phyloP scores from a whole-genome alignment of 2,329 filamentous ascomycete genomes.

The Colletotrichum eleusines region DNA sequence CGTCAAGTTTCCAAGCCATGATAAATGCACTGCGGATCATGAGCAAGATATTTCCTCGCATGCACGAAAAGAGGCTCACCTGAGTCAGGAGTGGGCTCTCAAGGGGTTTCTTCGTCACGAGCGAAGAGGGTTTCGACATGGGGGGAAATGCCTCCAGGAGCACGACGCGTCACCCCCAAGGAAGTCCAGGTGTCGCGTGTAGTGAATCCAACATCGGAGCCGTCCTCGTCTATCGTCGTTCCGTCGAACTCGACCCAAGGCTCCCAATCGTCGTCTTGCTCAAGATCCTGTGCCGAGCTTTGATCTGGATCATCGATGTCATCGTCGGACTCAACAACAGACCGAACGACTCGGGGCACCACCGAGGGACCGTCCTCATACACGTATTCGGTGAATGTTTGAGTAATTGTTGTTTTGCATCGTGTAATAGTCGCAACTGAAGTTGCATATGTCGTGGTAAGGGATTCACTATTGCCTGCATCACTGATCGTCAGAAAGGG shows the following conservation, averaged over 20 bases:
- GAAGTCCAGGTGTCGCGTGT: conserved; percentile 19
- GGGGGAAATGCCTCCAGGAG: background rate
- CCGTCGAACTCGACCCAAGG: conserved; percentile 14
- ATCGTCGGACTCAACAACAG: conserved; percentile 1
- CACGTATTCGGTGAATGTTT: conserved; percentile 39
- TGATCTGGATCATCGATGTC: background rate
- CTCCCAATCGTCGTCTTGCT: conserved; percentile 14
- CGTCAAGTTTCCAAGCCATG: background rate
- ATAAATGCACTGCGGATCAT: background rate
- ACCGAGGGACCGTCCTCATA: conserved; percentile 35
- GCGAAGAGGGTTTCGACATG: conserved; percentile 2
- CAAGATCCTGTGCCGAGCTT: background rate
- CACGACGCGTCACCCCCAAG: conserved; percentile 18
- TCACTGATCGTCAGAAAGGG: conserved; percentile 32
- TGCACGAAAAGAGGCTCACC: background rate
- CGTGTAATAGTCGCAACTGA: conserved; percentile 28
- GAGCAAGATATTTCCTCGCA: background rate
- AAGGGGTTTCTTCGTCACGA: conserved; percentile 9
- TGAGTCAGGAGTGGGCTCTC: background rate
- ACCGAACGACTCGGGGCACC: conserved; percentile 10
- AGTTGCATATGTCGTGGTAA: conserved; percentile 34
- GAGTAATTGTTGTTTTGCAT: conserved; percentile 41
- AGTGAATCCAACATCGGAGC: conserved; percentile 10
- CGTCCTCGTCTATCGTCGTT: conserved; percentile 4
- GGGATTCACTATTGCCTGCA: conserved; percentile 1